Evolutionary conservation across 139 green algal genomes (phyloP), one percentile per base, ranked within the genome.

Genomic region (Mesotaenium endlicherianum): DNA sequence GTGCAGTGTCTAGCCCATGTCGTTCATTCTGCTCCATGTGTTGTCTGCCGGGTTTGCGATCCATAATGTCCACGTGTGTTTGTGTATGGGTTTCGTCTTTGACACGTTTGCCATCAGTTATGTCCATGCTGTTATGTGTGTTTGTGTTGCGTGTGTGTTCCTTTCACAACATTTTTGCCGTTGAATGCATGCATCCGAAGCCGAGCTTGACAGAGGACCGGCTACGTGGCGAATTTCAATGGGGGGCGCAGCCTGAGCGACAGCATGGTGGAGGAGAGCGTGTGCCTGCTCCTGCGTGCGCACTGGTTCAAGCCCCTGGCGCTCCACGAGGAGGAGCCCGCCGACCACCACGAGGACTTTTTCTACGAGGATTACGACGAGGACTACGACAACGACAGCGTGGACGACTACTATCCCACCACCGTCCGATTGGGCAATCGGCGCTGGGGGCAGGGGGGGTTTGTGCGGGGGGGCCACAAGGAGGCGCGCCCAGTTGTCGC

Each of bases 361-460:
- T 2, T 64, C 86, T 16, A 84, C 77, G 59, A 42, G 59, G 16
- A 42, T 74, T n/a, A n/a, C n/a, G 75, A 83, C 83, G 83, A 81
- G 72, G 69, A 70, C 0, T 88, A 87, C 30, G 89, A 92, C 26
- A 92, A 93, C 30, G 89, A 94, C 69, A 89, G 92, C 30, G 87
- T 93, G 40, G 88, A 95, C 38, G 92, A 96, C 39, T 91, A 93
- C 44, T 91, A 89, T 17, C 0, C 57, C 81, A 4, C 91, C 90
- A 0, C 91, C 89, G 20, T 90, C 94, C 58, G 86, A 90, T 57
- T 97, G 20, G 94, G 94, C 70, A 97, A 97, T 84, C 87, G 94
- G 34, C 88, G 94, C 16, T 94, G 91, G 80, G 94, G 94, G 6
- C 90, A 94, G 70, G 90, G 90, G 41, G 91, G 91, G 5, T 92